Base-by-base conservation (phyloP, 2,329 filamentous ascomycete species). In the Phialophora chinensis region DNA sequence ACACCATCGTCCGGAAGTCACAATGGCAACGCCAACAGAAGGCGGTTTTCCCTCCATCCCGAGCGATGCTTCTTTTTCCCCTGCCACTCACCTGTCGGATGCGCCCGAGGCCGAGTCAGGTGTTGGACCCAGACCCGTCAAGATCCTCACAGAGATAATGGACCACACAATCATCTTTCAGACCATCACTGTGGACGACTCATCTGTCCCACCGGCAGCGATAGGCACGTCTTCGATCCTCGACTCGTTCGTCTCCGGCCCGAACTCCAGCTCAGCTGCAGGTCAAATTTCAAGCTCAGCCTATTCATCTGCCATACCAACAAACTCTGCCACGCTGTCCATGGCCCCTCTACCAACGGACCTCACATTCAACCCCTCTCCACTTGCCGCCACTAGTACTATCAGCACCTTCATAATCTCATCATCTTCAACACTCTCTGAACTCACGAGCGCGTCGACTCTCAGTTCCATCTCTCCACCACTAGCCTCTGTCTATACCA, bases 401-500 rank as follows among this genome's bases (percentile, higher is more conserved):
- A n/a, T 27, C 44, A 42, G 23, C 27, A 11, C 42, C 11, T 12
- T 11, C 31, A 17, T 47, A 11, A 31, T 47, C 4, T 60, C 55
- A 7, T 8, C 23, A 20, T 44, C 10, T 4, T 31, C 62, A 44
- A 38, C 49, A 53, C 20, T 31, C 10, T 31, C 47, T 25, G 17
- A n/a, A 31, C n/a, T 25, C n/a, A 23, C 59, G n/a, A 50, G 35
- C 25, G 17, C 52, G 14, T 29, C 57, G 17, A 53, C 50, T 33
- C 44, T 52, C 27, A 59, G 42, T 42, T 25, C 53, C 20, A 53
- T 49, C 12, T 25, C 54, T 29, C n/a, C 65, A n/a, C 55, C 56
- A 20, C 47, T 57, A 12, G 27, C 57, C 44, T 55, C 63, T 27
- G 44, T n/a, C 6, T 47, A 57, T 57, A 35, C 60, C 33, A 61